Conservation (phyloP, 106 monocot genomes). For the Phalaenopsis equestris region DNA sequence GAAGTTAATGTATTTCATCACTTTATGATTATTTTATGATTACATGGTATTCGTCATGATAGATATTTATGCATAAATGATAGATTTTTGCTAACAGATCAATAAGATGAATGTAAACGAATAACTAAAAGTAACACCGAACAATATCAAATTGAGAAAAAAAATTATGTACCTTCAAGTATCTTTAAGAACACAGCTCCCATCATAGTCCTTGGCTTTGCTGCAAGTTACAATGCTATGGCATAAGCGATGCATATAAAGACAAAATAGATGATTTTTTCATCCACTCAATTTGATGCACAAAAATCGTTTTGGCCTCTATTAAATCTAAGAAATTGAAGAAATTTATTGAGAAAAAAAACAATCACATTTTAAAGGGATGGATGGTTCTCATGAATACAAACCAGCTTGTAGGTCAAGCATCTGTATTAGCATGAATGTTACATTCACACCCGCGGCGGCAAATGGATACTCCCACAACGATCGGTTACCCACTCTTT, state of each 20-base stretch:
- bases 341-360: neutral
- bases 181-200: slow-evolving; percentile 22
- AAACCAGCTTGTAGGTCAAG: slow-evolving; percentile 44
- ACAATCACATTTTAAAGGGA: neutral
- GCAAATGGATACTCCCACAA: slow-evolving; percentile 97
- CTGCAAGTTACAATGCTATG: slow-evolving; percentile 3
- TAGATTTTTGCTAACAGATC: too few relatives aligned
- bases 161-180: slow-evolving; percentile 14
- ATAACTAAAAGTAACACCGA: neutral
- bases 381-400: slow-evolving; percentile 4
- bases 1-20: too few relatives aligned
- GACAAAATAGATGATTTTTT: neutral
- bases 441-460: slow-evolving; percentile 94
- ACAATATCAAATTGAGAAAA: neutral
- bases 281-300: slow-evolving; percentile 22
- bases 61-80: too few relatives aligned
- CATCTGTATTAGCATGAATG: slow-evolving; percentile 98
- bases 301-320: neutral
- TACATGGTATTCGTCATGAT: too few relatives aligned
- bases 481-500: slow-evolving; percentile 73
- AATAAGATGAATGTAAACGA: too few relatives aligned
- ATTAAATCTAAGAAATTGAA: neutral
- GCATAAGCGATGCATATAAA: neutral
- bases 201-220: slow-evolving; percentile 24
- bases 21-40: too few relatives aligned